A percentile compares a stretch with the other conserved stretches of the same genome.
Evolutionary conservation across 1,284 basidiomycete species (phyloP).

Genomic region (Ceratorhiza oryzae-sativae): DNA sequence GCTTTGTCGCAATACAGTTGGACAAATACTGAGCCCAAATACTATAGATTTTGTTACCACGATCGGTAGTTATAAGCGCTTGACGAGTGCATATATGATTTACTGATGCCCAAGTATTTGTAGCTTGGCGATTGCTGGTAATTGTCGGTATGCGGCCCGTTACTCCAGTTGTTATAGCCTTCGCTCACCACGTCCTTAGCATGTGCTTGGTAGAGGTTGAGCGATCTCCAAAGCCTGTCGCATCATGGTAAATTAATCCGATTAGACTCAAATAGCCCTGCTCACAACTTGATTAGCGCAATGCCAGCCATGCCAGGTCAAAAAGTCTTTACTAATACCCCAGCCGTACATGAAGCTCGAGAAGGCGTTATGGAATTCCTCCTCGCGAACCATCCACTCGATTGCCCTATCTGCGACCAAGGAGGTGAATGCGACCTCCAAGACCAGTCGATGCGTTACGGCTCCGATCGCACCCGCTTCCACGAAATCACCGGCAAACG

Average conservation of each 20-base stretch:
- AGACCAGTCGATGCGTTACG: conserved; percentile 99
- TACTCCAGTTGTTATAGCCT: not conserved
- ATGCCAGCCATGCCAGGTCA: conserved; percentile 98
- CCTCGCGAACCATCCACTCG: conserved; percentile 95
- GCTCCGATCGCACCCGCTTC: conserved; percentile 95
- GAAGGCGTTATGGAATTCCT: conserved; percentile 99
- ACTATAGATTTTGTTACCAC: conserved; percentile 87
- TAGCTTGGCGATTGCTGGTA: conserved; percentile 90
- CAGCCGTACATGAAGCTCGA: conserved; percentile 92
- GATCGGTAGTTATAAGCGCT: conserved; percentile 65
- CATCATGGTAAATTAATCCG: conserved; percentile 68
- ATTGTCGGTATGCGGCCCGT: conserved; percentile 76
- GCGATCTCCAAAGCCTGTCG: conserved; percentile 92
- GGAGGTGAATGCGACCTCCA: conserved; percentile 99
- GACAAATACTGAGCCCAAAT: conserved; percentile 42
- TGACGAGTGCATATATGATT: not conserved
- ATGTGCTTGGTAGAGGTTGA: conserved; percentile 99
- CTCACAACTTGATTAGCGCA: conserved; percentile 64
- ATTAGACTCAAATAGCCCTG: conserved; percentile 4
- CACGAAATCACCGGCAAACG: conserved; percentile 98
- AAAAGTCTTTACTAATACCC: conserved; percentile 96
- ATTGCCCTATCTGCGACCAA: conserved; percentile 99
- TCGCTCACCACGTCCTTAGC: conserved; percentile 52
- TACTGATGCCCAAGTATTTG: conserved; percentile 45
- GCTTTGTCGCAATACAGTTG: conserved; percentile 5